Base-by-base conservation (phyloP, 1,284 basidiomycete genomes). In the Puccinia triticina region DNA sequence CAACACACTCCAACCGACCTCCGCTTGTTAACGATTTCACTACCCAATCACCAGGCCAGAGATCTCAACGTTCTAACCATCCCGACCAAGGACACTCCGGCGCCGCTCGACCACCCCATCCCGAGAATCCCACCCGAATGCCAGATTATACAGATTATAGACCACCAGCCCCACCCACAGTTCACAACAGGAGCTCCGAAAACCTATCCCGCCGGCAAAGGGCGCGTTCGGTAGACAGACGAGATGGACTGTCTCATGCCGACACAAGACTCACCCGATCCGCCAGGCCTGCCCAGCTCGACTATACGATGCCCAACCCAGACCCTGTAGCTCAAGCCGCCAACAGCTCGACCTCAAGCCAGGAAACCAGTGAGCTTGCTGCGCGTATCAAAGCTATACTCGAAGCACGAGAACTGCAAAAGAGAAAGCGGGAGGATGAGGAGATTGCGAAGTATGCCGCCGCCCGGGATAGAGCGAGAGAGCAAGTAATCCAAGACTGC, bases 231-330 rank as follows among this genome's bases (percentile, higher is more conserved):
- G 66, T 48, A 4, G 66, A 37, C 16, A 48, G 43, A 69, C 40
- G 43, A 48, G 66, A 69, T 69, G 66, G 43, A 29, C n/a, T 48
- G 43, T 16, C 43, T 14, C 4, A 69, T 16, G 16, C n/a, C 23
- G 43, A 69, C n/a, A 29, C 66, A 1, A 48, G 66, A 48, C 43
- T 48, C 43, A 48, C 66, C 10, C 66, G 11, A 26, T 69, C 66
- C n/a, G 66, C 66, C 66, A 69, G n/a, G 40, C 43, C 66, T 48
- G 66, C 43, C 66, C 66, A 46, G 40, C 66, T 69, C n/a, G 66
- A 69, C 46, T 48, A 69, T 48, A 26, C 66, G 21, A 16, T 16
- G 23, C 23, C 40, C 29, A 48, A 18, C 4, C 12, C 66, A 69
- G 66, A 69, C 10, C 66, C 1, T 48, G 66, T 0, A 48, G 29